Evolutionary conservation across 2,329 filamentous ascomycete genomes (phyloP), one percentile per base, ranked within the genome.

Genomic region (Epichloe brachyelytri): DNA sequence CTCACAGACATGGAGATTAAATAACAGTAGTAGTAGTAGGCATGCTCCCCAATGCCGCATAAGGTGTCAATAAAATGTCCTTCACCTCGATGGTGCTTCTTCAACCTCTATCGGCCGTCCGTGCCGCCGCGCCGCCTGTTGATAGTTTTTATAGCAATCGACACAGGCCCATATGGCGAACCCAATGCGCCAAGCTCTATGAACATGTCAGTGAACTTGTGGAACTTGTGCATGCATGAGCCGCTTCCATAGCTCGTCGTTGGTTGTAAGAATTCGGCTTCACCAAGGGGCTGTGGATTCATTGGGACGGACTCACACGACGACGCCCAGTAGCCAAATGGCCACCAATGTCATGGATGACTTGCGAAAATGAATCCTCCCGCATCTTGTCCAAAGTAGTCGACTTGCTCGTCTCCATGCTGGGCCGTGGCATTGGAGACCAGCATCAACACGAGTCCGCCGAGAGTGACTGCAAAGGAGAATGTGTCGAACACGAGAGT

Each of bases 1-100:
- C 68, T 76, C 20, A 71, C 65, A 0, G 70, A 71, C 44, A 73
- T 78, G 19, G 70, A 11, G 8, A 4, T 30, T 30, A 3, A 30
- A 10, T 10, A 30, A 30, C 8, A 30, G 26, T 30, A 30, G 26
- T 30, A 30, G 26, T 10, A 30, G 7, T 0, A 30, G 8, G 26
- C 26, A 30, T 30, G 26, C 10, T 10, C 26, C 8, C 26, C 26
- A 4, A 10, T 8, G 26, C 26, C 8, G 26, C 8, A 10, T 4
- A 30, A 11, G 3, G 26, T 30, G 26, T 30, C 3, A 10, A 30
- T 30, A 4, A 11, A 30, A 30, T 30, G 7, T 30, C 26, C 8
- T 30, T 30, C 26, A 30, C 3, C 26, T 30, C 26, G 26, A 10
- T 30, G 26, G 8, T 30, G 26, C 26, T 30, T 30, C 26, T 30